Base-by-base conservation (phyloP, 2,329 filamentous ascomycete genomes). In the Trichothecium roseum region DNA sequence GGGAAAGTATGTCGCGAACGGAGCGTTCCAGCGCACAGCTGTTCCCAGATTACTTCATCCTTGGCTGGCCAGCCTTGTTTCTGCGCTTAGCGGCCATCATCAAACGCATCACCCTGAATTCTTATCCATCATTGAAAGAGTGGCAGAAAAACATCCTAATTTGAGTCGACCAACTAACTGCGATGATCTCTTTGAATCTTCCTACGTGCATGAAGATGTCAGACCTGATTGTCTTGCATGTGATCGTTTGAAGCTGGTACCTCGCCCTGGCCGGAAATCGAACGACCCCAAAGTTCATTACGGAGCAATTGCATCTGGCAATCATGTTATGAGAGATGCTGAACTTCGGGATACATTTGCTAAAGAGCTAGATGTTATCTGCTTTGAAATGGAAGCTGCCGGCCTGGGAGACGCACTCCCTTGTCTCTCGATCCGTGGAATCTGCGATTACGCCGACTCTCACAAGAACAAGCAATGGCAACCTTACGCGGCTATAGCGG, bases 391-490 rank as follows among this genome's bases (percentile, higher is more conserved):
- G 52, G 51, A 53, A 28, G 47, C 47, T 0, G 51, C 52, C 2
- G 52, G 52, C 1, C 24, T 53, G 1, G 43, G 43, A 37, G 41
- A 45, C 8, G 37, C 37, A 1, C 41, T 56, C 3, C 49, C 49
- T 1, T 60, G 52, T 24, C 33, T 61, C 2, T 45, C 54, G 0
- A 55, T 63, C 14, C 48, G 56, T 5, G 58, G 57, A 1, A 55
- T 62, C 3, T 62, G 52, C 27, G 53, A 59, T 32, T 62, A 61
- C 36, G 50, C 56, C 4, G 59, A 64, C 40, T 52, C 47, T 1
- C 57, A 62, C 39, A 63, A 62, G 38, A 51, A 47, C 29, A 52
- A 63, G 7, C 15, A 18, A 15, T 62, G 56, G 59, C 53, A 59
- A 24, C 12, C 10, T 1, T 60, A 59, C 39, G 59, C 60, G 0